Percentiles rank a stretch among this genome's conserved stretches.
Evolutionary conservation across 768 basidiomycete genomes (phyloP).

Genomic region (Lepiota venenata): DNA sequence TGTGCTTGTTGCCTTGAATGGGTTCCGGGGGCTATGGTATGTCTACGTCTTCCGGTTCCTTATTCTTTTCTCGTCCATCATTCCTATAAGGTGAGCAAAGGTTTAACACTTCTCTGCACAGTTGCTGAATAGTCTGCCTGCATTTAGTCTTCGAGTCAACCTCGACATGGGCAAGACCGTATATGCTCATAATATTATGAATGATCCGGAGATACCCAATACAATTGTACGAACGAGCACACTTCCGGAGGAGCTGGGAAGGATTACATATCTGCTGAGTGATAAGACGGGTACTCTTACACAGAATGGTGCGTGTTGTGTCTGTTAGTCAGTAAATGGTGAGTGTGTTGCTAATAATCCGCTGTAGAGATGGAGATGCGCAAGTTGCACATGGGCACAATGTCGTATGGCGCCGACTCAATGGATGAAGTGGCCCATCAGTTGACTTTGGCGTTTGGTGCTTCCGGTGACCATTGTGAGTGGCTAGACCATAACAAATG

Average conservation of each 20-base stretch:
- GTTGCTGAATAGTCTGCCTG: neutral
- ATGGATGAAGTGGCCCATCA: slow-evolving; percentile 99
- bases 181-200: slow-evolving; percentile 94
- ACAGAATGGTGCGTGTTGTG: slow-evolving; percentile 70
- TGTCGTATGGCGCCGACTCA: slow-evolving; percentile 95
- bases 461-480: slow-evolving; percentile 51
- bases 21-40: slow-evolving; percentile 94
- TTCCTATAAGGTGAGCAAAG: slow-evolving; percentile 90
- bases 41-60: slow-evolving; percentile 96
- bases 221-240: slow-evolving; percentile 98
- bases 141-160: slow-evolving; percentile 88
- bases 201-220: slow-evolving; percentile 86
- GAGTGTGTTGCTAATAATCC: neutral
- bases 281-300: slow-evolving; percentile 99
- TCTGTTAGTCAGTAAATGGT: no score
- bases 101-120: neutral
- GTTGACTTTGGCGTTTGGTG: slow-evolving; percentile 80
- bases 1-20: slow-evolving; percentile 91
- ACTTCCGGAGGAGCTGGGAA: slow-evolving; percentile 91
- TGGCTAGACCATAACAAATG: neutral
- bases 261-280: slow-evolving; percentile 93
- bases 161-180: slow-evolving; percentile 99
- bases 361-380: slow-evolving; percentile 96
- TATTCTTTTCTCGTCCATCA: slow-evolving; percentile 97
- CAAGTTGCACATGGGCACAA: slow-evolving; percentile 98